A percentile compares a stretch with the other conserved stretches of the same genome.
These are phyloP conservation scores for Cutaneotrichosporon sp. DNA, from an alignment of 1,284 basidiomycete species.

Conservation along the genomic window DNA sequence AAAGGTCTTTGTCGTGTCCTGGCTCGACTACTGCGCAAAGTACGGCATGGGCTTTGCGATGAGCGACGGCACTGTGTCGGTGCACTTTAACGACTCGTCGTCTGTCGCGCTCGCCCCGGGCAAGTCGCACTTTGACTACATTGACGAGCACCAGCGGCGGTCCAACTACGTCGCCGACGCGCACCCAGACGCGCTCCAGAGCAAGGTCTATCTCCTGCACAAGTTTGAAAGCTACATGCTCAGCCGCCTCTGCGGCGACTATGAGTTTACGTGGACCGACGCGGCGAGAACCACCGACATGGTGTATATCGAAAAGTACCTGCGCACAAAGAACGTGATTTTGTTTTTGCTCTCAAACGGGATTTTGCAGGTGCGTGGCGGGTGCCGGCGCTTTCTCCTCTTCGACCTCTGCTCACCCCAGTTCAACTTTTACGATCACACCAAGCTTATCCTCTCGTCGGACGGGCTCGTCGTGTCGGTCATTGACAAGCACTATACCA, in stretches of 20 bases:
- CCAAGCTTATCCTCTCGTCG: constrained; percentile 82
- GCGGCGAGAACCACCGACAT: constrained; percentile 65
- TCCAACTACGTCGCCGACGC: constrained; percentile 41
- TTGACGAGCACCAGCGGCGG: constrained; percentile 46
- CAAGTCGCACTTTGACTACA: constrained; percentile 83
- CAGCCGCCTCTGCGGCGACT: constrained; percentile 72
- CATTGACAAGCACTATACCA: constrained; percentile 79
- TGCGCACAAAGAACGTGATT: constrained; percentile 93
- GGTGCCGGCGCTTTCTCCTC: neutral
- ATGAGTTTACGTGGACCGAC: constrained; percentile 71
- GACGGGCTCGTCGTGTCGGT: constrained; percentile 73
- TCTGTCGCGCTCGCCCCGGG: constrained; percentile 75
- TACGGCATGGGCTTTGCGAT: constrained; percentile 98
- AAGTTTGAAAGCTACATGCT: constrained; percentile 92
- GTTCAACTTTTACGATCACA: constrained; percentile 99
- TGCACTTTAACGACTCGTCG: constrained; percentile 94
- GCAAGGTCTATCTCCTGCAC: constrained; percentile 81
- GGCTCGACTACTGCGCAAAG: constrained; percentile 98
- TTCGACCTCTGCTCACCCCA: constrained; percentile 8
- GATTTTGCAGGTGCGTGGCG: constrained; percentile 67
- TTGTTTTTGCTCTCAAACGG: constrained; percentile 94
- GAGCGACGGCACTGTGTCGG: constrained; percentile 87
- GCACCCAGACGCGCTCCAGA: constrained; percentile 60
- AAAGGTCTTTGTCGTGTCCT: constrained; percentile 85
- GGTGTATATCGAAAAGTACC: constrained; percentile 92